phyloP scores from a whole-genome alignment of 1,284 basidiomycete genomes.

The Caloboletus inedulis region DNA sequence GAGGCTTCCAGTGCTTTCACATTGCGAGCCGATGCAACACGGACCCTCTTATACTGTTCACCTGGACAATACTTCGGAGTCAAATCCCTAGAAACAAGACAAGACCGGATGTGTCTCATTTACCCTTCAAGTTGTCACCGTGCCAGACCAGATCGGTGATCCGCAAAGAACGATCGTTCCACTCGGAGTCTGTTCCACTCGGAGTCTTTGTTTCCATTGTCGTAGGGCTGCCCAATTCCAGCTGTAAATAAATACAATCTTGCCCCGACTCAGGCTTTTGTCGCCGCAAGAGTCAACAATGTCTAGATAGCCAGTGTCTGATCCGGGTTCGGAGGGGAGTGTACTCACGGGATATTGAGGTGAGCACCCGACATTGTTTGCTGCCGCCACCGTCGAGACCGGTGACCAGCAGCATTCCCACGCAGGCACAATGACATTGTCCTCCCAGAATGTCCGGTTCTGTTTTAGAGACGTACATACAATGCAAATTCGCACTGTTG shows the following conservation, averaged over 20 bases:
- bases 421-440: neutral
- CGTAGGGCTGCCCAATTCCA: neutral
- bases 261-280: no score
- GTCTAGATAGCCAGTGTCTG: no score
- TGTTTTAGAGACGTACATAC: neutral
- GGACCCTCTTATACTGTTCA: conserved; percentile 25
- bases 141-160: neutral
- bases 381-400: neutral
- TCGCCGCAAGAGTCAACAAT: no score
- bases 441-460: neutral
- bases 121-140: conserved; percentile 14
- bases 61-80: conserved; percentile 15
- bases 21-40: neutral
- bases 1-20: neutral
- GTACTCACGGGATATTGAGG: no score
- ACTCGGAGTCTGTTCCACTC: neutral
- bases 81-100: conserved; percentile 6
- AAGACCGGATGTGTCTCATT: conserved; percentile 14
- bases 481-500: no score
- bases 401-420: no score
- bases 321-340: no score
- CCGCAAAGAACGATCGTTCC: neutral
- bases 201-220: neutral
- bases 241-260: no score
- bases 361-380: no score